Conservation (phyloP, 148 eudicot genomes). For the Camellia granthamiana region DNA sequence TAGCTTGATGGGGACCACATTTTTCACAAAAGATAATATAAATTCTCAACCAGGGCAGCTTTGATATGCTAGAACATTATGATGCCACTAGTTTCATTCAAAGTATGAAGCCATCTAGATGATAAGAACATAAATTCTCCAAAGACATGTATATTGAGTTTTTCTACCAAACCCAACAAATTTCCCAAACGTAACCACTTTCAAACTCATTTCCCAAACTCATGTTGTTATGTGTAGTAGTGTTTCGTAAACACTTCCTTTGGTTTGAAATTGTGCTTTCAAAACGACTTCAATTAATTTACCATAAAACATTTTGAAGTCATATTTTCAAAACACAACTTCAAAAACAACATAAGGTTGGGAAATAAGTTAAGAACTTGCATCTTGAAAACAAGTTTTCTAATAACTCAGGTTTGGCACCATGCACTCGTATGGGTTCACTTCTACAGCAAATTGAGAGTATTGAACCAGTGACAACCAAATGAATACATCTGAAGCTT, state of each 20-base stretch:
- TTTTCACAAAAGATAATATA: not conserved
- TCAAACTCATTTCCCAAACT: no score
- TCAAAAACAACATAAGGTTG: no score
- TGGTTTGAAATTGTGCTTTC: no score
- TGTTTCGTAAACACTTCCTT: no score
- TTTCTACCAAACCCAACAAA: not conserved
- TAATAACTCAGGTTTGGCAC: no score
- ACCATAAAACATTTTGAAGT: no score
- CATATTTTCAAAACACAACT: no score
- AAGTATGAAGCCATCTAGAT: not conserved
- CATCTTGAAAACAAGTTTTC: no score
- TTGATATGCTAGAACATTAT: not conserved
- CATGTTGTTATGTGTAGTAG: no score
- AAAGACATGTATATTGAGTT: constrained; percentile 6
- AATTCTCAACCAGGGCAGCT: not conserved
- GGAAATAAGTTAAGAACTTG: no score
- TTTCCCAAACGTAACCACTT: no score
- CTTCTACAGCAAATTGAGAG: constrained; percentile 7
- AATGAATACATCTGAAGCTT: not conserved
- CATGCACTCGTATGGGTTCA: not conserved
- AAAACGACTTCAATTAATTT: no score
- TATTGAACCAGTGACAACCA: not conserved
- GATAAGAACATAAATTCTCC: constrained; percentile 3
- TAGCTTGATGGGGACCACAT: not conserved
- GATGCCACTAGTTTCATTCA: not conserved